Evolutionary conservation across 2,329 filamentous ascomycete species (phyloP).

Genomic region (Ceratocystis cubensis): DNA sequence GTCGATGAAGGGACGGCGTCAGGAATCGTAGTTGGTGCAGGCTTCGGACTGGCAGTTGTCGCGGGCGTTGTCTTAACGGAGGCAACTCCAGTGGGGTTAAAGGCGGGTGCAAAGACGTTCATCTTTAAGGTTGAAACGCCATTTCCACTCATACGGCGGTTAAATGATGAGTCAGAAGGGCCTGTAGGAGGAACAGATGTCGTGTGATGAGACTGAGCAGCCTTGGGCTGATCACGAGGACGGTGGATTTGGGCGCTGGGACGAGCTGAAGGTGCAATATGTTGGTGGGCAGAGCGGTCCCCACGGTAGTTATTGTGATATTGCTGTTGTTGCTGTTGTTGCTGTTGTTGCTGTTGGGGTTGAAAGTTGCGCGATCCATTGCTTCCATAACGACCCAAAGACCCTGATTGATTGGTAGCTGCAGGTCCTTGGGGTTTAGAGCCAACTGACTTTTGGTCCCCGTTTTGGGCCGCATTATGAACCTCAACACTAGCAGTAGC

Average conservation of each 20-base stretch:
- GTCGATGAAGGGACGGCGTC: neutral
- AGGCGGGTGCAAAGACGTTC: constrained; percentile 63
- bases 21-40: constrained; percentile 8
- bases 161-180: constrained; percentile 39
- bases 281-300: constrained; percentile 8
- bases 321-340: constrained; percentile 4
- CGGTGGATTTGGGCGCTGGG: constrained; percentile 9
- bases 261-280: constrained; percentile 6
- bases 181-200: constrained; percentile 59
- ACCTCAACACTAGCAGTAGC: neutral
- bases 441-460: constrained; percentile 8
- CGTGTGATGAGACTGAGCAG: constrained; percentile 38
- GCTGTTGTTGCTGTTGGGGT: neutral
- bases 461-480: neutral
- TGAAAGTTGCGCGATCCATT: constrained; percentile 34
- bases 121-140: constrained; percentile 39
- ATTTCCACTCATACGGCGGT: constrained; percentile 40
- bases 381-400: constrained; percentile 32
- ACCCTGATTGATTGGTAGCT: constrained; percentile 37
- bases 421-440: constrained; percentile 30
- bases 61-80: constrained; percentile 15
- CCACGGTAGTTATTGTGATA: constrained; percentile 13
- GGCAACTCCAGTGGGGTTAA: constrained; percentile 54
- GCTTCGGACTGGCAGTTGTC: constrained; percentile 5
- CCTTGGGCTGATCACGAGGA: constrained; percentile 1